Evolutionary conservation across 1,139 yeast genomes (phyloP), one percentile per base, ranked within the genome.

Genomic region (Saccharomyces hybrid): DNA sequence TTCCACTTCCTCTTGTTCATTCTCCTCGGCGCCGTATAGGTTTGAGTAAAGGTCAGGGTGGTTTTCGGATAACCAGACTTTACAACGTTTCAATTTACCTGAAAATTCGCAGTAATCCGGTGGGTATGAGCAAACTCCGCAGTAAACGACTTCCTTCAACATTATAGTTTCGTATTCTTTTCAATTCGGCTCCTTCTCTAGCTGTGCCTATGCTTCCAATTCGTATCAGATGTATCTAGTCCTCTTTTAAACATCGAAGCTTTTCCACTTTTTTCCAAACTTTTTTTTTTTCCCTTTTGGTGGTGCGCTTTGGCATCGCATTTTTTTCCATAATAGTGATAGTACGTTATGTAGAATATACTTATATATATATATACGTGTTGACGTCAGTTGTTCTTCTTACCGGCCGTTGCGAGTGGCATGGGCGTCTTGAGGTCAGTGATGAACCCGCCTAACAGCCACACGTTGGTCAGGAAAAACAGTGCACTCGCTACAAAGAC

Each of bases 51-150:
- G 68, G 12, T 79, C 86, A 2, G 76, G 71, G 62, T 89, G 78
- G 53, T 77, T 75, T 48, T 78, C 81, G 57, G 79, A 75, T 48
- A 91, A 78, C 96, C 97, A 90, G 44, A 80, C 83, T 64, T 86
- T 88, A 74, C 99, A 91, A 68, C 89, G 82, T 67, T 84, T 85
- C 71, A 86, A 78, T 46, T 84, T 78, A 51, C 88, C 87, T 12
- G 96, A 95, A 69, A 90, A 91, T 69, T 91, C 98, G 74, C 99
- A 91, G 73, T 84, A 91, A 57, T 90, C 98, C 2, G 93, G 93
- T 14, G 97, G 97, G 67, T 82, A 84, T 0, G 90, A 73, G 71
- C 98, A 91, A 8, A 90, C 80, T 4, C 84, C 93, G 71, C 98
- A 91, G 73, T 91, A 90, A 11, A 79, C 65, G 19, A 83, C 78